A percentile compares a stretch with the other conserved stretches of the same genome.
Evolutionary conservation across 306 rosid species (phyloP).

Genomic region (Cotoneaster glaucophyllus): DNA sequence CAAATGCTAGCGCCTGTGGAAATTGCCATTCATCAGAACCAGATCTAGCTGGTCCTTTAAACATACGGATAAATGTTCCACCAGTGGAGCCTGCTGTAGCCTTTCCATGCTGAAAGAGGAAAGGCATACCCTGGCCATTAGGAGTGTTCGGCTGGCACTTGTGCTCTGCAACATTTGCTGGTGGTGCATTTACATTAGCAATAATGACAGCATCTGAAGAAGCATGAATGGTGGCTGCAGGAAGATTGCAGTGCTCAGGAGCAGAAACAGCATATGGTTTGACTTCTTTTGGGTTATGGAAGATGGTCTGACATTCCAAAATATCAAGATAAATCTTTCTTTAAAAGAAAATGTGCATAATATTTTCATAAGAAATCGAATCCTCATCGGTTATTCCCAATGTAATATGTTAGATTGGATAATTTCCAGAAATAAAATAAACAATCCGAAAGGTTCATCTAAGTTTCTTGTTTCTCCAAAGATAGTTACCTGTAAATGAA

Average conservation of each 20-base stretch:
- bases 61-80: constrained; percentile 80
- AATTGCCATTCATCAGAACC: constrained; percentile 64
- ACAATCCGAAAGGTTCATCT: too few relatives aligned
- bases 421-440: too few relatives aligned
- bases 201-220: constrained; percentile 73
- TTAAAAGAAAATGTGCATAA: background rate
- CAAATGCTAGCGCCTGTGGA: constrained; percentile 83
- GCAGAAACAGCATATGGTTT: constrained; percentile 71
- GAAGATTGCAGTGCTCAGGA: constrained; percentile 87
- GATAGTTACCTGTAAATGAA: too few relatives aligned
- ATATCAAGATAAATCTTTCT: background rate
- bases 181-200: constrained; percentile 81
- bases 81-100: constrained; percentile 49
- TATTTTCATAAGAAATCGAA: background rate
- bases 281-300: constrained; percentile 82
- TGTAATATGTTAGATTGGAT: background rate
- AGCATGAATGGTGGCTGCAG: constrained; percentile 89
- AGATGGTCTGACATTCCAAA: constrained; percentile 67
- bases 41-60: constrained; percentile 70
- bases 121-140: constrained; percentile 94
- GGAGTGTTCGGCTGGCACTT: constrained; percentile 99
- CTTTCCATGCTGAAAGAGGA: constrained; percentile 89
- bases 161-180: constrained; percentile 87
- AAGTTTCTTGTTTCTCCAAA: too few relatives aligned
- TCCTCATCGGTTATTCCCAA: background rate